Conservation (phyloP, 2,329 filamentous ascomycete species). For the Polychaeton citri region DNA sequence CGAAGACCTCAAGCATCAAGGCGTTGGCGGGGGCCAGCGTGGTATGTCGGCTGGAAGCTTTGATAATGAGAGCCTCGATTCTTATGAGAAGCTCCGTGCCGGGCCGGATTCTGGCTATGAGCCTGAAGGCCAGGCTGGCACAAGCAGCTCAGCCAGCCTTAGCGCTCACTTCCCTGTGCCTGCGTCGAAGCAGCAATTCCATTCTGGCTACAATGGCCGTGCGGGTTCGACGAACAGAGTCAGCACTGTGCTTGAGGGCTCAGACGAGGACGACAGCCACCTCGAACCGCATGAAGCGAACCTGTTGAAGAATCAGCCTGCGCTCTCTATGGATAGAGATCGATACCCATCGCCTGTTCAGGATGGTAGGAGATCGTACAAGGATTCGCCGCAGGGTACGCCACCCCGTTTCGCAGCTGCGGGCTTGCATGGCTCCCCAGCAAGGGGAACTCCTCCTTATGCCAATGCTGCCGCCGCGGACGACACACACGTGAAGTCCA, state of each 20-base stretch:
- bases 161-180: constrained; percentile 51
- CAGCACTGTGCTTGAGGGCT: constrained; percentile 67
- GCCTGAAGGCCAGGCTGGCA: constrained; percentile 66
- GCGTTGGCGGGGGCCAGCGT: constrained; percentile 4
- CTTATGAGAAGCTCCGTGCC: constrained; percentile 57
- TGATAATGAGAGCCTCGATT: constrained; percentile 40
- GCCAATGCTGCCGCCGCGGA: neutral
- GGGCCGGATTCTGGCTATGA: constrained; percentile 67
- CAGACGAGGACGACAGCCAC: constrained; percentile 22
- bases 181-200: constrained; percentile 24
- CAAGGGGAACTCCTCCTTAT: neutral
- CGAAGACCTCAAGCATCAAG: constrained; percentile 44
- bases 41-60: constrained; percentile 13
- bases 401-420: constrained; percentile 40
- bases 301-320: constrained; percentile 35
- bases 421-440: constrained; percentile 38
- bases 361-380: constrained; percentile 42
- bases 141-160: constrained; percentile 59
- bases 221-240: constrained; percentile 62
- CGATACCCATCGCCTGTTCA: constrained; percentile 46
- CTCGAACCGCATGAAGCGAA: constrained; percentile 37
- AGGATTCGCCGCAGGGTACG: constrained; percentile 22
- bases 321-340: constrained; percentile 31
- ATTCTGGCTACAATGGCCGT: constrained; percentile 39
- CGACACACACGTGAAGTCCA: constrained; percentile 35